phyloP scores from a whole-genome alignment of 306 rosid genomes.

The Vachellia collinsii region DNA sequence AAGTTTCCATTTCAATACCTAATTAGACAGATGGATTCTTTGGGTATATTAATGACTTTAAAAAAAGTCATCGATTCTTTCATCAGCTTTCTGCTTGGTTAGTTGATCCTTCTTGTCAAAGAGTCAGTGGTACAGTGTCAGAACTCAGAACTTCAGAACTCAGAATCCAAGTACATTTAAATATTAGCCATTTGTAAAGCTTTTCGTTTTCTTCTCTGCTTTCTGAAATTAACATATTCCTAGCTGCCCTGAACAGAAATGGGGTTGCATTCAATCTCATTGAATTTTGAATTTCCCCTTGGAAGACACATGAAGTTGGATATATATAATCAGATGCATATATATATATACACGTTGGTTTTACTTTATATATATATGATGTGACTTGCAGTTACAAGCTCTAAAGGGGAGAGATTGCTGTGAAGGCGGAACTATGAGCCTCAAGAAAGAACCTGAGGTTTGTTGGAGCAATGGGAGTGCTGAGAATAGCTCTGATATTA shows the following conservation, averaged over 20 bases:
- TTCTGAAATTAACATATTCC: conserved; percentile 27
- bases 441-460: conserved; percentile 67
- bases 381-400: conserved; percentile 57
- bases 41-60: conserved; percentile 19
- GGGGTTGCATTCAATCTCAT: conserved; percentile 33
- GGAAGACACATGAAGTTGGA: conserved; percentile 1
- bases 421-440: conserved; percentile 41
- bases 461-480: conserved; percentile 87
- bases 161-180: conserved; percentile 39
- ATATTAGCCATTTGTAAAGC: conserved; percentile 22
- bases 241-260: conserved; percentile 41
- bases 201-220: conserved; percentile 17
- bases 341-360: neutral
- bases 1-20: conserved; percentile 35
- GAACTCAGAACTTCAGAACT: conserved; percentile 28
- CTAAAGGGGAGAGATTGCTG: conserved; percentile 51
- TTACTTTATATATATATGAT: neutral
- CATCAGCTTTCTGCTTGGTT: conserved; percentile 39
- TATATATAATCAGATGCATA: neutral
- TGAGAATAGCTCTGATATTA: conserved; percentile 73
- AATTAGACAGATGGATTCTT: conserved; percentile 41
- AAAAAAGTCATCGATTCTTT: conserved; percentile 41
- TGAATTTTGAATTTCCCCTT: neutral
- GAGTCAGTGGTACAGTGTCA: conserved; percentile 40
- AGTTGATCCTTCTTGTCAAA: conserved; percentile 44